These are phyloP conservation scores for Triticum aestivum DNA, from an alignment of 176 grass and related monocot species.

Conservation along the genomic window DNA sequence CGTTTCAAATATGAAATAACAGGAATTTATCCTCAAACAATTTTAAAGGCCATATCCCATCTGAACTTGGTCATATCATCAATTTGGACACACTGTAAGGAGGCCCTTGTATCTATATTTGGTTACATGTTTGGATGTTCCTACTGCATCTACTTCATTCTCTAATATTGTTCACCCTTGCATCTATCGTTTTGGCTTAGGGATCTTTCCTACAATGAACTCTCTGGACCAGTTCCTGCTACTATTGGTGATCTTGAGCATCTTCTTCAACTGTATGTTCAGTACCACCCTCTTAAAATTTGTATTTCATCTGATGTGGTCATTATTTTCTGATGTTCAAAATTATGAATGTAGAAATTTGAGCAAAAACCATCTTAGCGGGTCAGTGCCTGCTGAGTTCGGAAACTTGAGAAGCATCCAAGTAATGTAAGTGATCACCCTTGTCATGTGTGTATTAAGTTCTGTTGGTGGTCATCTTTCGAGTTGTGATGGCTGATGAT, in stretches of 20 bases:
- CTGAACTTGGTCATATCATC: constrained; percentile 81
- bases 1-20: constrained; percentile 24
- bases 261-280: constrained; percentile 86
- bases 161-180: not conserved
- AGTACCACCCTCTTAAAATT: constrained; percentile 2
- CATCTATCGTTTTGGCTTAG: constrained; percentile 41
- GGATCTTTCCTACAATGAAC: constrained; percentile 89
- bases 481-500: not conserved
- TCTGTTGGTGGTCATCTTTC: not conserved
- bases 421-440: constrained; percentile 75
- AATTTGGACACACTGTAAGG: constrained; percentile 98
- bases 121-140: not conserved
- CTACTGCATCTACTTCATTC: not conserved
- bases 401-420: constrained; percentile 91
- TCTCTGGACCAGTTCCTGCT: constrained; percentile 77
- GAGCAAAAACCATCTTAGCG: constrained; percentile 83
- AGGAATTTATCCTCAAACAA: constrained; percentile 96
- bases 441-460: not conserved
- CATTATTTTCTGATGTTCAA: constrained; percentile 23
- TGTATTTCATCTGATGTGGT: not conserved
- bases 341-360: constrained; percentile 57
- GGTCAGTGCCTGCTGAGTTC: constrained; percentile 80
- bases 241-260: constrained; percentile 96
- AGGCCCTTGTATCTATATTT: constrained; percentile 23
- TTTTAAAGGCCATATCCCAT: constrained; percentile 84